Conservation (phyloP, 2,329 filamentous ascomycete genomes). For the Colletotrichum sp. region DNA sequence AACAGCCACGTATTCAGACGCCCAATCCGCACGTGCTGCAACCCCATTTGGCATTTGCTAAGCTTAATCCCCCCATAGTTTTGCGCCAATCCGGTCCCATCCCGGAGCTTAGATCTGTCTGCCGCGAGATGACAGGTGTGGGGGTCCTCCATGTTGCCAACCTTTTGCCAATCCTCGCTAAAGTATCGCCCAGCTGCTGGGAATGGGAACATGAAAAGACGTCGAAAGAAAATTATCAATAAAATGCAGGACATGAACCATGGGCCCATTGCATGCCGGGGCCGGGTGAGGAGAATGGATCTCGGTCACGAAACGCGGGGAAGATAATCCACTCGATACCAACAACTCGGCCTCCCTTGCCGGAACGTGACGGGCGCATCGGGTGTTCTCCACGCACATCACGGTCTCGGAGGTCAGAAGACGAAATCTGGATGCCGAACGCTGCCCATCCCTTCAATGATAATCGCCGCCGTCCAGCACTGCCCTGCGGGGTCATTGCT, state of each 20-base stretch:
- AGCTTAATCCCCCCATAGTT: constrained; percentile 15
- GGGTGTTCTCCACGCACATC: neutral
- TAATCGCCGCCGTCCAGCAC: constrained; percentile 6
- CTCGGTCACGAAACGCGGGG: constrained; percentile 1
- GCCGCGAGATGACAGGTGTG: constrained; percentile 20
- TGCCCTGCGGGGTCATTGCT: constrained; percentile 17
- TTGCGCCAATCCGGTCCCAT: constrained; percentile 16
- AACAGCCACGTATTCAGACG: constrained; percentile 2
- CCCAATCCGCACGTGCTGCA: neutral
- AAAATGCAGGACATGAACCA: neutral
- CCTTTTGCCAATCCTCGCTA: neutral
- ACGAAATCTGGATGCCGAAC: constrained; percentile 7
- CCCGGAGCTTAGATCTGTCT: constrained; percentile 21
- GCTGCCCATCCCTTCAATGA: constrained; percentile 1
- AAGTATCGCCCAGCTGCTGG: neutral
- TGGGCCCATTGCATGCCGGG: constrained; percentile 1
- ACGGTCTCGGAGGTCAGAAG: constrained; percentile 17
- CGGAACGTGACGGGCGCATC: neutral
- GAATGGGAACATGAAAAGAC: neutral
- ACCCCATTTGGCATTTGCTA: constrained; percentile 16
- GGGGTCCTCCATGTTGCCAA: constrained; percentile 7
- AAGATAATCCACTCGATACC: neutral
- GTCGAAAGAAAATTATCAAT: neutral
- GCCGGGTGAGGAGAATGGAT: constrained; percentile 6
- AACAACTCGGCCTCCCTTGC: neutral